A percentile compares a stretch with the other conserved stretches of the same genome.
These are phyloP conservation scores for Hondaea fermentalgiana DNA, from an alignment of 108 stramenopile species.

Conservation along the genomic window DNA sequence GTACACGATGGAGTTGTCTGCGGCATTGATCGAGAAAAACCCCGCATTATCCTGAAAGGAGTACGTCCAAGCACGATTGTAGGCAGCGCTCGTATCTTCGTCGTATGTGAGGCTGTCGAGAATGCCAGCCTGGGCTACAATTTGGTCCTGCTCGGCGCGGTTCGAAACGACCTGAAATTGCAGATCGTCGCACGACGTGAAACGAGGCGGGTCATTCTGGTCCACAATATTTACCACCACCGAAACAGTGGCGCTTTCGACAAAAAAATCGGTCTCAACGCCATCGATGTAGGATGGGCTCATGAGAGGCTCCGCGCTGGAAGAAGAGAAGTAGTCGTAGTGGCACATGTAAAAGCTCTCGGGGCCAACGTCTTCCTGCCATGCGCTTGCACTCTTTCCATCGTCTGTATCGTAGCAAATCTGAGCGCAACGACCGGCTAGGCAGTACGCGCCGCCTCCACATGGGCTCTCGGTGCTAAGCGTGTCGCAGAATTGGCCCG, in stretches of 20 bases:
- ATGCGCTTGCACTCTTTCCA: not conserved
- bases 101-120: not conserved
- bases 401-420: not conserved
- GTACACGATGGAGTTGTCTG: not conserved
- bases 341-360: not conserved
- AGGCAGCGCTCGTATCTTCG: not conserved
- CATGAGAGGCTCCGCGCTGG: not conserved
- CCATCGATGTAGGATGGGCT: not conserved
- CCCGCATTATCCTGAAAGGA: not conserved
- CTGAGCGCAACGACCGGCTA: not conserved
- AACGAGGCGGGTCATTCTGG: not conserved
- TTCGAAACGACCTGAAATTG: not conserved
- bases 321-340: not conserved
- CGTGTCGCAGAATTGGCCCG: not conserved
- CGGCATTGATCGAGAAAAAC: not conserved
- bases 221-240: not conserved
- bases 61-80: not conserved
- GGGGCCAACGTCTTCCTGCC: not conserved
- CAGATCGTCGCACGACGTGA: not conserved
- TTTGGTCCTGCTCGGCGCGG: not conserved
- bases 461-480: not conserved
- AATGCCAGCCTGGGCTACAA: not conserved
- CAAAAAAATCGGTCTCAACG: not conserved
- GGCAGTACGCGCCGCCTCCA: not conserved
- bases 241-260: not conserved